phyloP scores from a whole-genome alignment of 2,329 filamentous ascomycete genomes.

The Penicillium digitatum region DNA sequence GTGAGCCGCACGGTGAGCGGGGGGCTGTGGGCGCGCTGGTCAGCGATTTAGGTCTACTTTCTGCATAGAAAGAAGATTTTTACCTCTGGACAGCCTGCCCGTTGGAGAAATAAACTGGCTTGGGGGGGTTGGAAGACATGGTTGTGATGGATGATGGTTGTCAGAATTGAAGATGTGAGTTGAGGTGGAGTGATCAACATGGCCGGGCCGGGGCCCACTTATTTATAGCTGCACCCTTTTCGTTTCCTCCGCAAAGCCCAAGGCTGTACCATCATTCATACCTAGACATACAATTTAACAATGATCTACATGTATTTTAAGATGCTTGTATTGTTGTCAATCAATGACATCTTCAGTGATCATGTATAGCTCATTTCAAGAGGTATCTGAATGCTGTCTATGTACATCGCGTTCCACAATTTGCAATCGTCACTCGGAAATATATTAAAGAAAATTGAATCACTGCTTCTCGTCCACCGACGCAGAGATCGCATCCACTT shows the following conservation, averaged over 20 bases:
- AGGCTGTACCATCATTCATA: not conserved
- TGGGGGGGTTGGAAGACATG: slow-evolving; percentile 31
- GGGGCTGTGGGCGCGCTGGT: slow-evolving; percentile 32
- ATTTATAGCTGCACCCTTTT: not conserved
- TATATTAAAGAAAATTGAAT: not conserved
- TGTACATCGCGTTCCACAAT: slow-evolving; percentile 13
- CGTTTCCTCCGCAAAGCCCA: not conserved
- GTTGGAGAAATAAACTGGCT: slow-evolving; percentile 37
- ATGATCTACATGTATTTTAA: not conserved
- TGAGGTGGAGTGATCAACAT: slow-evolving; percentile 11
- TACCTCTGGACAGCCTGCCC: slow-evolving; percentile 40
- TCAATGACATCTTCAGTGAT: not conserved
- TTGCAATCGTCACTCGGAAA: slow-evolving; percentile 9
- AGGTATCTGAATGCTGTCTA: slow-evolving; percentile 25
- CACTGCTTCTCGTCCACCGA: slow-evolving; percentile 11
- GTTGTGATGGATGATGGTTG: slow-evolving; percentile 7
- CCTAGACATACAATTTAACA: not conserved
- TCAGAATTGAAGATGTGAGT: slow-evolving; percentile 5
- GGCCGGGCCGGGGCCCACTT: slow-evolving; percentile 4
- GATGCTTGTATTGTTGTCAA: not conserved
- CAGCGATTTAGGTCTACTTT: not conserved
- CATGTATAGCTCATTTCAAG: slow-evolving; percentile 8
- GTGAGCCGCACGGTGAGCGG: slow-evolving; percentile 44
- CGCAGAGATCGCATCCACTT: slow-evolving; percentile 18
- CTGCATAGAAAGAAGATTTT: not conserved